Evolutionary conservation across 2,329 filamentous ascomycete species (phyloP), one percentile per base, ranked within the genome.

Genomic region (Stromatinia cepivora): DNA sequence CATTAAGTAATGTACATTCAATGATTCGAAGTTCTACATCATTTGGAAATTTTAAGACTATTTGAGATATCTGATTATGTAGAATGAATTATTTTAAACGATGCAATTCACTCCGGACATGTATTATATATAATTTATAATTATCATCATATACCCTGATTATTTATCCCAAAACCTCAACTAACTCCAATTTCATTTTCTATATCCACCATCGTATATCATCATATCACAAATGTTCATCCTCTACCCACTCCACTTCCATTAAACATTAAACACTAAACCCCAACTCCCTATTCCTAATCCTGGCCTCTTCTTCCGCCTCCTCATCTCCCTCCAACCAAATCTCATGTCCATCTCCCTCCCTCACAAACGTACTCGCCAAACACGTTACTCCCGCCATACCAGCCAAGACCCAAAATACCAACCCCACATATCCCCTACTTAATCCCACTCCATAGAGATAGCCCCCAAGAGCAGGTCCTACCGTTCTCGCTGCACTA

Each of bases 331-430:
- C 88, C 39, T 88, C 86, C 2, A 90, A 76, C 81, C 87, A 82
- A 58, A 90, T 86, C 77, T 90, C 88, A 76, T 90, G 87, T 0
- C 88, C 88, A 74, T 88, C 81, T 0, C 88, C 88, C 72, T 90
- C 88, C 65, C 79, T 80, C 11, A 90, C 85, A 70, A 85, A 83
- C 73, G 84, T 82, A 66, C 85, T 88, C 7, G 84, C 83, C 6
- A 85, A 70, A 25, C 73, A 75, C 59, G 69, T 73, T 0, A 87
- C 86, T 0, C 89, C 82, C 0, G 88, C 75, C 0, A 87, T 87
- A 39, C 81, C 78, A 42, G 84, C 82, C 42, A 90, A 77, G 0
- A 71, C 84, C 80, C 77, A 78, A 61, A 77, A 77, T 11, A 73
- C 72, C 20, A 73, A 71, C 0, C 87, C 88, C 0, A 90, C 83